Conservation (phyloP, 2,329 filamentous ascomycete genomes). For the Colletotrichum sojae region DNA sequence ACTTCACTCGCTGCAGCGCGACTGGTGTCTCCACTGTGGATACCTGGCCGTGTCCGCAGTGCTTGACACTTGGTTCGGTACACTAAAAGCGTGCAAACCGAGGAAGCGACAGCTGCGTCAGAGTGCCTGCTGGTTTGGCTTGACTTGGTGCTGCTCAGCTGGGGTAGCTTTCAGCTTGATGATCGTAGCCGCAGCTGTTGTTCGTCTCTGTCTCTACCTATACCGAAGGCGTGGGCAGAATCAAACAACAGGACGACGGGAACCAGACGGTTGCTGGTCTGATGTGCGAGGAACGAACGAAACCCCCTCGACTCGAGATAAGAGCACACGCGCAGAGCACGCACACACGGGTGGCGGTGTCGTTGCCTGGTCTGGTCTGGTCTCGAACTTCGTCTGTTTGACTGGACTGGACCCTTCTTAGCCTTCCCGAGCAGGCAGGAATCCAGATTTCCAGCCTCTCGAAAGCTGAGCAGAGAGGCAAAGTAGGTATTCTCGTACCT, state of each 20-base stretch:
- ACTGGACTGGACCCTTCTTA: conserved; percentile 12
- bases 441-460: not conserved
- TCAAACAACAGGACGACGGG: too few relatives aligned
- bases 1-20: conserved; percentile 30
- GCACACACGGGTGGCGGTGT: too few relatives aligned
- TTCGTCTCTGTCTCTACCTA: too few relatives aligned
- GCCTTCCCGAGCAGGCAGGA: conserved; percentile 17
- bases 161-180: too few relatives aligned
- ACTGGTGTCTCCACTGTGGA: conserved; percentile 18
- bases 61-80: not conserved
- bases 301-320: too few relatives aligned
- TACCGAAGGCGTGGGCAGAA: too few relatives aligned
- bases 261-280: too few relatives aligned
- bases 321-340: too few relatives aligned
- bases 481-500: conserved; percentile 29
- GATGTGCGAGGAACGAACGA: not conserved
- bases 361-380: conserved; percentile 11
- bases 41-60: conserved; percentile 14
- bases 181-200: too few relatives aligned
- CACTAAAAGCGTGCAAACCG: too few relatives aligned
- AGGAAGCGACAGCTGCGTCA: conserved; percentile 1
- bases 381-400: conserved; percentile 20
- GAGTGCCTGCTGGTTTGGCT: not conserved
- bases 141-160: too few relatives aligned
- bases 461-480: not conserved